These are phyloP conservation scores for Stylosanthes scabra DNA, from an alignment of 331 rosid genomes.

Conservation along the genomic window DNA sequence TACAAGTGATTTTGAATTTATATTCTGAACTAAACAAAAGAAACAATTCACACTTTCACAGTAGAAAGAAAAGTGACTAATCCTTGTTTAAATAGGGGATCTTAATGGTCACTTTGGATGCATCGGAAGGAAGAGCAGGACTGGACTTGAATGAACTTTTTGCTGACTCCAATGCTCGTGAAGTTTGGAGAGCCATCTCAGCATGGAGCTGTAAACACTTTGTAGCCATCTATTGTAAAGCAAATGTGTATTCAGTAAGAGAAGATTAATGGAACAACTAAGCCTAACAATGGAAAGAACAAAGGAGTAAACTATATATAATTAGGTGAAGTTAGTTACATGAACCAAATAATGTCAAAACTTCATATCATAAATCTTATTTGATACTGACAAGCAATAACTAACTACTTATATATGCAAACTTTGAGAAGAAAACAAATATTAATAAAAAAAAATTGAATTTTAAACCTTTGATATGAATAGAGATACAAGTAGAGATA, in stretches of 20 bases:
- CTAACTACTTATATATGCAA: not conserved
- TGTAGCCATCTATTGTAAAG: constrained; percentile 71
- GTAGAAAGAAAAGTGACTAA: constrained; percentile 34
- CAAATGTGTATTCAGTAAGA: not conserved
- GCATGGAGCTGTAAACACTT: constrained; percentile 88
- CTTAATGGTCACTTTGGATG: constrained; percentile 66
- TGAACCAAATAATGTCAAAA: no score
- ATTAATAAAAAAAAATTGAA: constrained; percentile 11
- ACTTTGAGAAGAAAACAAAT: constrained; percentile 3
- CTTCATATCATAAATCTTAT: no score
- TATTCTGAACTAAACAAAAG: constrained; percentile 5
- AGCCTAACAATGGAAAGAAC: not conserved
- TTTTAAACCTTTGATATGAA: constrained; percentile 4
- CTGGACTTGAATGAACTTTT: constrained; percentile 54
- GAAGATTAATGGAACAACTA: constrained; percentile 15
- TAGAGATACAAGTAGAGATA: constrained; percentile 16
- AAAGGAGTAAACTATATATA: not conserved
- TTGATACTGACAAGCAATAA: not conserved
- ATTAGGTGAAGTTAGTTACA: no score
- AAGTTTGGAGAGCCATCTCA: constrained; percentile 95
- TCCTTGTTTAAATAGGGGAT: constrained; percentile 60
- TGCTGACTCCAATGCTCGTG: constrained; percentile 77
- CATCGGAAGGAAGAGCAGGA: constrained; percentile 55
- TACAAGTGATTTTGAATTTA: constrained; percentile 11
- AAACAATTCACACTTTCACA: constrained; percentile 8